A percentile compares a stretch with the other conserved stretches of the same genome.
These are phyloP conservation scores for Saitozyma podzolica DNA, from an alignment of 768 basidiomycete genomes.

Conservation along the genomic window DNA sequence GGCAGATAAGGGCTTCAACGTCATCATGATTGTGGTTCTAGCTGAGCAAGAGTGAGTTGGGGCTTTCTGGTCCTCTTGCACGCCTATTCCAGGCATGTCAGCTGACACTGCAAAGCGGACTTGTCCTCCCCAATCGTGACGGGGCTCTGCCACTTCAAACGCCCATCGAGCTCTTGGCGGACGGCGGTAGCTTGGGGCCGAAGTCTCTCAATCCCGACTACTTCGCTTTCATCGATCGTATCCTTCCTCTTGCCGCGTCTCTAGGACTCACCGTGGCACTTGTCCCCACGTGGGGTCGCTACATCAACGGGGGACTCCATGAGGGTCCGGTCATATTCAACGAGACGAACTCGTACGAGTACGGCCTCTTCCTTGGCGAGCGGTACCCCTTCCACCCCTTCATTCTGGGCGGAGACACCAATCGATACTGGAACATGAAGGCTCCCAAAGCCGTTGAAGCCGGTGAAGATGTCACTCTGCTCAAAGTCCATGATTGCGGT, in stretches of 20 bases:
- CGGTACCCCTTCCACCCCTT: conserved; percentile 26
- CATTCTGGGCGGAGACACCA: conserved; percentile 21
- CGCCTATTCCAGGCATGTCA: no score
- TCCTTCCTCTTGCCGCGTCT: conserved; percentile 4
- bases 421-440: conserved; percentile 18
- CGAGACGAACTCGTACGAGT: conserved; percentile 8
- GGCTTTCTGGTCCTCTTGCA: no score
- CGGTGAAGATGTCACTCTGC: conserved; percentile 1
- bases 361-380: conserved; percentile 18
- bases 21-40: conserved; percentile 9
- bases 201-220: conserved; percentile 17
- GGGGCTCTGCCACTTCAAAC: no score
- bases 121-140: no score
- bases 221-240: conserved; percentile 20
- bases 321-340: conserved; percentile 14
- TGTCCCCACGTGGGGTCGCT: conserved; percentile 23
- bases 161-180: no score
- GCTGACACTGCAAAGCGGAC: no score
- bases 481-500: conserved; percentile 11
- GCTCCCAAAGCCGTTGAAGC: neutral
- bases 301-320: conserved; percentile 21
- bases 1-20: conserved; percentile 12
- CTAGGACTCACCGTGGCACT: conserved; percentile 12
- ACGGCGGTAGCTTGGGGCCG: no score
- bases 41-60: conserved; percentile 9